These are phyloP conservation scores for Filosporella fistucella DNA, from an alignment of 495 filamentous ascomycete species.

Conservation along the genomic window DNA sequence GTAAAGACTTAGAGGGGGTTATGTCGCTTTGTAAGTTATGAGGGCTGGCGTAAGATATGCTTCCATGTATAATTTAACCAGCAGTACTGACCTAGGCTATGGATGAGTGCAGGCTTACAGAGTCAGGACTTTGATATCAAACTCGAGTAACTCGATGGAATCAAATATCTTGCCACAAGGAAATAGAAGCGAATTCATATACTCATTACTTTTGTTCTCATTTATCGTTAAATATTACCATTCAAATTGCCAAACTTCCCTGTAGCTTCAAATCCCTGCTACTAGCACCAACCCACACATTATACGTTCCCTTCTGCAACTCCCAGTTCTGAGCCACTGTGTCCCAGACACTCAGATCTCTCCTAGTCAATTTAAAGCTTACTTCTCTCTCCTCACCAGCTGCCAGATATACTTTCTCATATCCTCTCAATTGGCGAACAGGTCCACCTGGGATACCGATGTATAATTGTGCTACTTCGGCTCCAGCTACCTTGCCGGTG, in stretches of 20 bases:
- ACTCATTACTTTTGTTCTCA: no score
- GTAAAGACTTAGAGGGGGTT: no score
- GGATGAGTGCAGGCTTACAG: no score
- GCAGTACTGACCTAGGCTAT: no score
- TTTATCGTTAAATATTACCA: no score
- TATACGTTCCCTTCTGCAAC: constrained; percentile 7
- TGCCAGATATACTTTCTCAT: constrained; percentile 61
- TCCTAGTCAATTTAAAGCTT: constrained; percentile 37
- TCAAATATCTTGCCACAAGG: no score
- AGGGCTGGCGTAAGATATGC: no score
- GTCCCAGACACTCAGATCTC: constrained; percentile 6
- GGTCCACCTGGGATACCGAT: constrained; percentile 41
- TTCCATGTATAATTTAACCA: no score
- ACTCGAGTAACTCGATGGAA: no score
- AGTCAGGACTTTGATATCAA: no score
- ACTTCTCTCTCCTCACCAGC: constrained; percentile 57
- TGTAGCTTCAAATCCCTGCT: constrained; percentile 37
- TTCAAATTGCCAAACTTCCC: constrained; percentile 1
- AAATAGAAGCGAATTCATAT: no score
- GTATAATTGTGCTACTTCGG: constrained; percentile 69
- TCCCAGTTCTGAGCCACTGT: not conserved
- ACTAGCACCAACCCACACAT: not conserved
- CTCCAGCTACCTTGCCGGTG: constrained; percentile 53
- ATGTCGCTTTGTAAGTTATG: no score
- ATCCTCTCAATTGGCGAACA: constrained; percentile 66